These are phyloP conservation scores for Telopea speciosissima DNA, from an alignment of 177 flowering plant species.

Conservation along the genomic window DNA sequence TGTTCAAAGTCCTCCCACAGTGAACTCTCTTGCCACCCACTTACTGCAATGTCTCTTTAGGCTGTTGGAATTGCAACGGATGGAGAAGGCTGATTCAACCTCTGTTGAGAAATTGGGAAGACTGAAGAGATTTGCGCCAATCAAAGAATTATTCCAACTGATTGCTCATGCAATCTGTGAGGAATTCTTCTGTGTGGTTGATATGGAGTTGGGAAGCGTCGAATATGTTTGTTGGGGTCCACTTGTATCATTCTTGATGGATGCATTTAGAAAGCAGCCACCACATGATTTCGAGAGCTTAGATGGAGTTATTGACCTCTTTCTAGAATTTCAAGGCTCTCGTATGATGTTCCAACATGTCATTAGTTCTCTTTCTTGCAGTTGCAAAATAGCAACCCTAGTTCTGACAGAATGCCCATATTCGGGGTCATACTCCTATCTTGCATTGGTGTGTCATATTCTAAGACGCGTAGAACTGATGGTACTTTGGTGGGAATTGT, in stretches of 20 bases:
- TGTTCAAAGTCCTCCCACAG: constrained; percentile 59
- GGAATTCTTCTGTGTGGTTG: constrained; percentile 53
- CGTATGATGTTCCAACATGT: constrained; percentile 51
- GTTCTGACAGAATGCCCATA: constrained; percentile 77
- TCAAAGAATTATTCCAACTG: constrained; percentile 56
- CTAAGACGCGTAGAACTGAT: constrained; percentile 74
- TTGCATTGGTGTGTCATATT: constrained; percentile 76
- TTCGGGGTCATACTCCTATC: constrained; percentile 84
- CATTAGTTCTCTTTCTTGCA: constrained; percentile 55
- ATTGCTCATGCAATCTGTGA: constrained; percentile 54
- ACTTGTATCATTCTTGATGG: constrained; percentile 58
- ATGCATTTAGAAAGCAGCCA: constrained; percentile 49
- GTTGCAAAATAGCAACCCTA: constrained; percentile 71
- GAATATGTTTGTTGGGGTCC: constrained; percentile 78
- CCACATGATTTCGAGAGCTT: constrained; percentile 71
- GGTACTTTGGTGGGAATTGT: constrained; percentile 71
- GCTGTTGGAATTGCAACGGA: constrained; percentile 48
- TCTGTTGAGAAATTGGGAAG: constrained; percentile 65
- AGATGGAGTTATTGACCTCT: constrained; percentile 59
- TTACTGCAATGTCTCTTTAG: constrained; percentile 61
- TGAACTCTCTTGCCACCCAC: constrained; percentile 24
- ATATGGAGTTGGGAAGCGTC: constrained; percentile 27
- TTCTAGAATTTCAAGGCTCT: constrained; percentile 56
- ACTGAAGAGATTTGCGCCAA: constrained; percentile 62
- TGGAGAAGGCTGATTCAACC: constrained; percentile 36